phyloP scores from a whole-genome alignment of 257 asterid genomes.

The Solanum verrucosum region DNA sequence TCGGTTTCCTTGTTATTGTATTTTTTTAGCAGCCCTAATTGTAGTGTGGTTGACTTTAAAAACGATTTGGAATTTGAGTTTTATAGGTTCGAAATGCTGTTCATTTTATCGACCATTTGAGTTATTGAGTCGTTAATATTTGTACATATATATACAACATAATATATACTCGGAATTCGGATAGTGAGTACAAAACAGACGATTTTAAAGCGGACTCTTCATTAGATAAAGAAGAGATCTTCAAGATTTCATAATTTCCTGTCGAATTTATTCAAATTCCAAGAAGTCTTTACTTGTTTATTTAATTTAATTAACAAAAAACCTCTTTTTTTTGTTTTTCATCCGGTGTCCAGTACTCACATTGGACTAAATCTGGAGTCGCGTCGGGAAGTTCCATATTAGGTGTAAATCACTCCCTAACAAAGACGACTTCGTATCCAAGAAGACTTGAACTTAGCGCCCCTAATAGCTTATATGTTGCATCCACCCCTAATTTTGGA shows the following conservation, averaged over 20 bases:
- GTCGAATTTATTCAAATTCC: background rate
- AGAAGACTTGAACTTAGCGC: background rate
- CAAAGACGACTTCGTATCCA: accelerated
- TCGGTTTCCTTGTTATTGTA: background rate
- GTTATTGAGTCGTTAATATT: background rate
- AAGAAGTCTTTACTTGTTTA: background rate
- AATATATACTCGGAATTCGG: background rate
- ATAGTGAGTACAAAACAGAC: background rate
- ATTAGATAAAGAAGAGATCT: background rate
- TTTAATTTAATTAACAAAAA: background rate
- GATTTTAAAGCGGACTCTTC: background rate
- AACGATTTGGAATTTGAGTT: background rate
- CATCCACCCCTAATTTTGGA: background rate
- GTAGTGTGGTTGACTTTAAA: background rate
- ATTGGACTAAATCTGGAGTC: too few relatives aligned
- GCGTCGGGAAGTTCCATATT: background rate
- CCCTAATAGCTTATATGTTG: background rate
- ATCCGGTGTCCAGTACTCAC: background rate
- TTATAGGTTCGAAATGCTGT: background rate
- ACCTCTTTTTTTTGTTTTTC: background rate
- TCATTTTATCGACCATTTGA: background rate
- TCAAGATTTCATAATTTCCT: background rate
- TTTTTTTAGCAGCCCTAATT: background rate
- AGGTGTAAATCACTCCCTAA: too few relatives aligned
- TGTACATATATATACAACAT: background rate